Evolutionary conservation across 345 rosid genomes (phyloP).

Genomic region (Salix brachista): DNA sequence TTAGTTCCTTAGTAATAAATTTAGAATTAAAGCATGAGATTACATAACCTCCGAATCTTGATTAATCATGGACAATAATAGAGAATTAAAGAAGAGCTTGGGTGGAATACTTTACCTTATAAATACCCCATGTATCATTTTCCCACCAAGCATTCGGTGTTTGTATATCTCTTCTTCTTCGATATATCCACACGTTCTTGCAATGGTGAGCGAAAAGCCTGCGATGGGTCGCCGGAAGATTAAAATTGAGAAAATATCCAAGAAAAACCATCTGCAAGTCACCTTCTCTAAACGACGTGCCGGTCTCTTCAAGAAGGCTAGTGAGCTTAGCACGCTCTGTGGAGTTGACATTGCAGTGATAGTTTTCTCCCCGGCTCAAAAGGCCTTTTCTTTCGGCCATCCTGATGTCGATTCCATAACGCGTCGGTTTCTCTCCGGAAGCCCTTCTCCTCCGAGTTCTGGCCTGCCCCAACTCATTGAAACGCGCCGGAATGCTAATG

Average conservation of each 20-base stretch:
- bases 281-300: constrained; percentile 59
- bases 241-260: constrained; percentile 17
- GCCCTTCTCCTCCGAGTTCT: not conserved
- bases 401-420: constrained; percentile 38
- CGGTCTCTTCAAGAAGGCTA: constrained; percentile 55
- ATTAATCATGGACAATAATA: no score
- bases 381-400: constrained; percentile 60
- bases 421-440: constrained; percentile 27
- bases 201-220: constrained; percentile 10
- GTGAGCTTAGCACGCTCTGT: constrained; percentile 49
- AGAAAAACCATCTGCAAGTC: constrained; percentile 40
- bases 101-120: no score
- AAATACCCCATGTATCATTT: no score
- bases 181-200: no score
- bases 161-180: no score
- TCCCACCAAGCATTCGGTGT: no score
- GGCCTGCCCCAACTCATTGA: constrained; percentile 15
- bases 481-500: constrained; percentile 28
- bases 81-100: no score
- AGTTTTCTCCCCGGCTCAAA: constrained; percentile 47
- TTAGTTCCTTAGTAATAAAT: no score
- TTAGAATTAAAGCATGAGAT: no score
- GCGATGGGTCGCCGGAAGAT: constrained; percentile 33
- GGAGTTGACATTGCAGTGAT: constrained; percentile 37
- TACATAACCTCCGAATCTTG: no score